A percentile compares a stretch with the other conserved stretches of the same genome.
Evolutionary conservation across 768 basidiomycete genomes (phyloP).

Genomic region (Auricularia sp.): DNA sequence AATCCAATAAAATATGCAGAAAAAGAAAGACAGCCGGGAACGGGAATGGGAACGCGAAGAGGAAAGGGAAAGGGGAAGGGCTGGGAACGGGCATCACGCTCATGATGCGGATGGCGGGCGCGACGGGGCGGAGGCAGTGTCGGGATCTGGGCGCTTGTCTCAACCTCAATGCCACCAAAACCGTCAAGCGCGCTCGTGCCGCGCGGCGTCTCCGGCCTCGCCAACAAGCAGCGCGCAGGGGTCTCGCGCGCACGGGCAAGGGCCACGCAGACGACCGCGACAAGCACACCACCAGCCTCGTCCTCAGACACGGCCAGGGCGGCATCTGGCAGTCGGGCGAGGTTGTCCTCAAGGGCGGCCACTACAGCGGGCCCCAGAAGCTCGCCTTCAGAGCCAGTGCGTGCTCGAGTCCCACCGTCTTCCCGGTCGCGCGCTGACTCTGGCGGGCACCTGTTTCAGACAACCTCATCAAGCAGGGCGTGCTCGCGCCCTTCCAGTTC

Average conservation of each 20-base stretch:
- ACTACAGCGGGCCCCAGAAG: conserved; percentile 11
- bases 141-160: conserved; percentile 1
- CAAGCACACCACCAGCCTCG: not conserved
- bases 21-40: not conserved
- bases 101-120: conserved; percentile 25
- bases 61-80: conserved; percentile 7
- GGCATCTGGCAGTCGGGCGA: conserved; percentile 72
- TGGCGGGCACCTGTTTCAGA: conserved; percentile 40
- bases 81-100: conserved; percentile 39
- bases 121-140: too few species aligned
- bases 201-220: conserved; percentile 9
- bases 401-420: conserved; percentile 43
- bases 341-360: conserved; percentile 69
- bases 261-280: conserved; percentile 66
- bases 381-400: conserved; percentile 6
- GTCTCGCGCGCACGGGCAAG: conserved; percentile 67
- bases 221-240: not conserved
- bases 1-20: conserved; percentile 19
- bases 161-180: conserved; percentile 1
- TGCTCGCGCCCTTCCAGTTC: conserved; percentile 56
- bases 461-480: conserved; percentile 28
- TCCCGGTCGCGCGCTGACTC: not conserved
- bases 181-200: conserved; percentile 46
- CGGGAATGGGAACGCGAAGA: not conserved
- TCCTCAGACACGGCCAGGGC: conserved; percentile 35